phyloP scores from a whole-genome alignment of 306 rosid genomes.

The Macrotyloma uniflorum region DNA sequence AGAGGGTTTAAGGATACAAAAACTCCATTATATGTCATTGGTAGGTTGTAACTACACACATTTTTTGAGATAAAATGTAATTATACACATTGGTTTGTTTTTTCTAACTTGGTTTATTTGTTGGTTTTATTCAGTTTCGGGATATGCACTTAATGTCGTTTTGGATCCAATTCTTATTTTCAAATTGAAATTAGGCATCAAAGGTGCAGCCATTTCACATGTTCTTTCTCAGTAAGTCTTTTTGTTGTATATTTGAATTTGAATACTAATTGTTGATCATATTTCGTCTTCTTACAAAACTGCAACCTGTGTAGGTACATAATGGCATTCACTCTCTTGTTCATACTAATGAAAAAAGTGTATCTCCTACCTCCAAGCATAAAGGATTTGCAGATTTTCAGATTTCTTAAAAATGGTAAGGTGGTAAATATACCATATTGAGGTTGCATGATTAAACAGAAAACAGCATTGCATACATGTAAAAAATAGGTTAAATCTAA shows the following conservation, averaged over 20 bases:
- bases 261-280: neutral
- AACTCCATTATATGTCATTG: slow-evolving; percentile 83
- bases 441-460: neutral
- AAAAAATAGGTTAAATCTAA: neutral
- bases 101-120: neutral
- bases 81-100: no score
- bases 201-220: slow-evolving; percentile 94
- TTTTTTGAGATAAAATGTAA: neutral
- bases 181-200: slow-evolving; percentile 60
- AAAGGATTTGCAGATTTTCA: slow-evolving; percentile 71
- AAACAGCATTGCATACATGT: neutral
- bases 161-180: slow-evolving; percentile 86
- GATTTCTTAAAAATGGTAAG: slow-evolving; percentile 81
- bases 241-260: neutral
- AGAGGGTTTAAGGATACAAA: slow-evolving; percentile 94
- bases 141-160: slow-evolving; percentile 62
- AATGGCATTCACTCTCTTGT: slow-evolving; percentile 66
- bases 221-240: slow-evolving; percentile 86
- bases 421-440: neutral
- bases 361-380: slow-evolving; percentile 73
- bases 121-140: slow-evolving; percentile 51
- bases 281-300: neutral
- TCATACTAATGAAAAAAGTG: slow-evolving; percentile 66
- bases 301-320: slow-evolving; percentile 60
- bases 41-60: slow-evolving; percentile 38